Conservation (phyloP, 345 rosid genomes). For the Mangifera indica region DNA sequence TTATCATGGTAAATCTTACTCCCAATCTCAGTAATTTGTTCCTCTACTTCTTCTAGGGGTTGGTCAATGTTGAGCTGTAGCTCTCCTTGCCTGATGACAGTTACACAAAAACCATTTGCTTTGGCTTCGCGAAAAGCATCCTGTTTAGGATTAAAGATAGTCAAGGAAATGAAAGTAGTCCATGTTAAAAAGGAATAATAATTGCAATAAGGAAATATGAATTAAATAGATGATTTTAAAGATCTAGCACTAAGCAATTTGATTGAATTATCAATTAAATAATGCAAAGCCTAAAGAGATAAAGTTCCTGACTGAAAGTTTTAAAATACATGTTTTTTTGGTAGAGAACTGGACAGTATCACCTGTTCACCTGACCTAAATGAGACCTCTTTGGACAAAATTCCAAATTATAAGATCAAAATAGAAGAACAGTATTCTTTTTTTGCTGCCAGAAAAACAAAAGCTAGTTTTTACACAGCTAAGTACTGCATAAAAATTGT, state of each 20-base stretch:
- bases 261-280: conserved; percentile 4
- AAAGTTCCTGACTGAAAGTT: conserved; percentile 7
- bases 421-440: background rate
- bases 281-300: background rate
- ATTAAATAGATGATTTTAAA: background rate
- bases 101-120: conserved; percentile 76
- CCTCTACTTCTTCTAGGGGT: conserved; percentile 80
- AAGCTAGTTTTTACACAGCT: background rate
- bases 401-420: conserved; percentile 7
- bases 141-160: conserved; percentile 32
- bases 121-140: conserved; percentile 87
- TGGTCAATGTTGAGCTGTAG: conserved; percentile 74
- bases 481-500: too few relatives aligned
- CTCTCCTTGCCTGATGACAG: conserved; percentile 77
- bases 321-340: background rate
- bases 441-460: background rate
- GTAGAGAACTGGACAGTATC: background rate
- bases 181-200: background rate
- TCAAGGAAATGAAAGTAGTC: background rate
- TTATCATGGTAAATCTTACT: conserved; percentile 82
- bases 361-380: background rate
- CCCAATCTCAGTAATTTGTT: conserved; percentile 69
- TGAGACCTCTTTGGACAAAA: background rate
- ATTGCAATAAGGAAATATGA: background rate
- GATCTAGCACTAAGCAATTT: conserved; percentile 10